A percentile compares a stretch with the other conserved stretches of the same genome.
phyloP scores from a whole-genome alignment of 192 early-diverging fungal species.

The Lobosporangium transversale region DNA sequence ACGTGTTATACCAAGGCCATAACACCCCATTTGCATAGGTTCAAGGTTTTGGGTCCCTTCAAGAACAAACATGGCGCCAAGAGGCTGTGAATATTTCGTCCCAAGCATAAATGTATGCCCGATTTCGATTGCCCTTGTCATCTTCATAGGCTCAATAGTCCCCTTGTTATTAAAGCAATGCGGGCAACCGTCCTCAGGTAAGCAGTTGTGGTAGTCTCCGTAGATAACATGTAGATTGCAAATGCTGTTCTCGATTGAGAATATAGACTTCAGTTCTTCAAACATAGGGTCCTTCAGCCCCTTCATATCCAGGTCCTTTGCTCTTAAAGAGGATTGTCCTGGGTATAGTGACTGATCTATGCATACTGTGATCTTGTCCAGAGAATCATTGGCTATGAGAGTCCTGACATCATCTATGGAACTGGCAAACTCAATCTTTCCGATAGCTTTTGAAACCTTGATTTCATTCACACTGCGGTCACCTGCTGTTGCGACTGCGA shows the following conservation, averaged over 20 bases:
- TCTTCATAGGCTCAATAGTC: slow-evolving; percentile 36
- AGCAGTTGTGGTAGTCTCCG: slow-evolving; percentile 59
- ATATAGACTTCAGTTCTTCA: slow-evolving; percentile 12
- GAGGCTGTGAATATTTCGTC: slow-evolving; percentile 81
- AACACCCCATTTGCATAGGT: slow-evolving; percentile 90
- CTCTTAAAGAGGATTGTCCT: too few species aligned
- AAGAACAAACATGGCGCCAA: slow-evolving; percentile 67
- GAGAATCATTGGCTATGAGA: slow-evolving; percentile 16
- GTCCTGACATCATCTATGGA: slow-evolving; percentile 31
- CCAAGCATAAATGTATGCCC: slow-evolving; percentile 93
- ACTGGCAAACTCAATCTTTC: slow-evolving; percentile 18
- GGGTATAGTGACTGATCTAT: slow-evolving; percentile 47
- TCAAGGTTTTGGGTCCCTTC: slow-evolving; percentile 26
- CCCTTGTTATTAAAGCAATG: slow-evolving; percentile 38
- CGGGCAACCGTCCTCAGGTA: slow-evolving; percentile 60
- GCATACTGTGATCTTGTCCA: slow-evolving; percentile 31
- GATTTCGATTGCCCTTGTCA: slow-evolving; percentile 78
- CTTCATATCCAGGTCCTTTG: too few species aligned
- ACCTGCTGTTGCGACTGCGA: slow-evolving; percentile 29
- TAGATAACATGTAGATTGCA: slow-evolving; percentile 10
- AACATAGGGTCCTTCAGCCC: slow-evolving; percentile 15
- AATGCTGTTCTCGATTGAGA: neutral
- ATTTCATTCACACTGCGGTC: slow-evolving; percentile 46
- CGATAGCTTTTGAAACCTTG: slow-evolving; percentile 38
- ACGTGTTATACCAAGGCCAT: slow-evolving; percentile 88